A percentile compares a stretch with the other conserved stretches of the same genome.
Conservation (phyloP, 805 yeast genomes). For the Hanseniaspora jakobsenii region DNA sequence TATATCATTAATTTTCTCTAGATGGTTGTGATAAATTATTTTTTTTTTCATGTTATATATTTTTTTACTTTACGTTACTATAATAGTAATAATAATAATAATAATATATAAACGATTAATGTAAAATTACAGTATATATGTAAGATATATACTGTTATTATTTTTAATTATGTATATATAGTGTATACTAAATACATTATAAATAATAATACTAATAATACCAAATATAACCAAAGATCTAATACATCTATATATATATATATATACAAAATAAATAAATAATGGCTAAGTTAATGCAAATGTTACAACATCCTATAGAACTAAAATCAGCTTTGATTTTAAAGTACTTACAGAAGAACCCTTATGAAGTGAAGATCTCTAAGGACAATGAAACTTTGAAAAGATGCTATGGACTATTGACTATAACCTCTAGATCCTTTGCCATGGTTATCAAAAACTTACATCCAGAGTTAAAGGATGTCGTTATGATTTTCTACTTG, state of each 20-base stretch:
- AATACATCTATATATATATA: not conserved
- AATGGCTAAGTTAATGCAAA: conserved; percentile 52
- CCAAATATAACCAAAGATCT: not conserved
- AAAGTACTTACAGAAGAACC: conserved; percentile 23
- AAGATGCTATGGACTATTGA: conserved; percentile 31
- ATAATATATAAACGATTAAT: too few relatives aligned
- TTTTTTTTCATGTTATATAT: too few relatives aligned
- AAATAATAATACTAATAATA: not conserved
- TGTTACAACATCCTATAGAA: conserved; percentile 61
- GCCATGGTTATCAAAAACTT: conserved; percentile 87
- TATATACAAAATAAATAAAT: not conserved
- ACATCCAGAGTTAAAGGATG: conserved; percentile 76
- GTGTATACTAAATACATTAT: too few relatives aligned
- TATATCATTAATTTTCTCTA: too few relatives aligned
- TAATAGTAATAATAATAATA: too few relatives aligned
- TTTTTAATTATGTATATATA: too few relatives aligned
- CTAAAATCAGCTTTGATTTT: conserved; percentile 55
- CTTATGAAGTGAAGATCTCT: not conserved
- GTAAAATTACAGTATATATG: too few relatives aligned
- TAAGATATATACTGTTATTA: too few relatives aligned
- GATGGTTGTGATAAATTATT: too few relatives aligned
- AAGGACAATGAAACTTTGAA: conserved; percentile 26
- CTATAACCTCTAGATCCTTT: conserved; percentile 74
- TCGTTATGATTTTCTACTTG: conserved; percentile 72
- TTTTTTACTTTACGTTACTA: too few relatives aligned